These are phyloP conservation scores for Meyerozyma smithsonii DNA, from an alignment of 1,139 yeast genomes.

Conservation along the genomic window DNA sequence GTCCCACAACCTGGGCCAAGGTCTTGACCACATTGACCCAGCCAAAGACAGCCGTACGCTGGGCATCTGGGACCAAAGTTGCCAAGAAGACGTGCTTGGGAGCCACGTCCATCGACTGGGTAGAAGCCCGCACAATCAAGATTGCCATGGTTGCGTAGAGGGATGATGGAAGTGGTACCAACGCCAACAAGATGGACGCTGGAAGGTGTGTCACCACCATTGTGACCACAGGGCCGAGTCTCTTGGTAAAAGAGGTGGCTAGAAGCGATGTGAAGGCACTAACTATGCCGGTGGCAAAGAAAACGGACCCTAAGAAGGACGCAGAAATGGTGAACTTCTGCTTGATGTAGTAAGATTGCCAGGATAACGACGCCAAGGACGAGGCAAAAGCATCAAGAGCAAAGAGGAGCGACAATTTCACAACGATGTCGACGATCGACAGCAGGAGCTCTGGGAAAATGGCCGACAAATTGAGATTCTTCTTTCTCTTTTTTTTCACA, in stretches of 20 bases:
- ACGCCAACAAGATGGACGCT: constrained; percentile 33
- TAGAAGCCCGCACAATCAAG: constrained; percentile 29
- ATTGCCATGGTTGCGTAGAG: constrained; percentile 26
- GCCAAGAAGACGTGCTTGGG: constrained; percentile 42
- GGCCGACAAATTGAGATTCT: not conserved
- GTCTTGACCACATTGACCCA: constrained; percentile 41
- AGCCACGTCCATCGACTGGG: constrained; percentile 43
- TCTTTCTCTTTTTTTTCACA: constrained; percentile 7
- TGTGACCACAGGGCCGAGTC: constrained; percentile 40
- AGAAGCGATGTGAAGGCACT: constrained; percentile 38
- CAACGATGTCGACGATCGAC: constrained; percentile 16
- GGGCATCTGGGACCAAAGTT: constrained; percentile 30
- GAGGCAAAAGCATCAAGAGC: constrained; percentile 43
- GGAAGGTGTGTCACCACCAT: constrained; percentile 44
- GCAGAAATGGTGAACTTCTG: constrained; percentile 30
- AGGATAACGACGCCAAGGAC: constrained; percentile 39
- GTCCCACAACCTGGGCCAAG: constrained; percentile 36
- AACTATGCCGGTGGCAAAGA: constrained; percentile 34
- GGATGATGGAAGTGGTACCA: constrained; percentile 33
- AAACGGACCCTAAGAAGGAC: constrained; percentile 33
- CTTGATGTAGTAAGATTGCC: constrained; percentile 41
- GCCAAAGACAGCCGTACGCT: constrained; percentile 36
- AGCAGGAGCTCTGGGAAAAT: constrained; percentile 20
- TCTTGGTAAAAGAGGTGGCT: constrained; percentile 39
- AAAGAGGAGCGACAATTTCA: constrained; percentile 32